These are phyloP conservation scores for Apiospora pterosperma DNA, from an alignment of 2,329 filamentous ascomycete genomes.

Conservation along the genomic window DNA sequence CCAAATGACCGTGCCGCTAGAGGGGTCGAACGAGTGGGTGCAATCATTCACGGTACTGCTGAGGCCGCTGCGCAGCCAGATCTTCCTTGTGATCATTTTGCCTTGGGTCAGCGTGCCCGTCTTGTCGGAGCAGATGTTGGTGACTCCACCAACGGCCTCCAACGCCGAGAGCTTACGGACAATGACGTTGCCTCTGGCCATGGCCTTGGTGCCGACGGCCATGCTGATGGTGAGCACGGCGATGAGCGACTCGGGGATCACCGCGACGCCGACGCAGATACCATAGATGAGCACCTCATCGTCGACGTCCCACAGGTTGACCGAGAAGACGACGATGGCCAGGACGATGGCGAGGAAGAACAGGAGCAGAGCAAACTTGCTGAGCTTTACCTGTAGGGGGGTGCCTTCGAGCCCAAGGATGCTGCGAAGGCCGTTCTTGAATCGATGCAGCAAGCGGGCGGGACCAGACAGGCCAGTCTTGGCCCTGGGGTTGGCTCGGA, in stretches of 20 bases:
- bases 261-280: constrained; percentile 47
- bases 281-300: constrained; percentile 56
- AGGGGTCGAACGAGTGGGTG: constrained; percentile 59
- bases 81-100: constrained; percentile 62
- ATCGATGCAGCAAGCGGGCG: constrained; percentile 40
- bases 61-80: constrained; percentile 56
- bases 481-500: constrained; percentile 56
- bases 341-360: constrained; percentile 68
- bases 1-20: constrained; percentile 49
- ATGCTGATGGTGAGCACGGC: constrained; percentile 64
- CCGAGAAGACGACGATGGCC: constrained; percentile 60
- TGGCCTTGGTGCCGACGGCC: constrained; percentile 51
- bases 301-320: constrained; percentile 48
- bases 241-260: constrained; percentile 55
- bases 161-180: constrained; percentile 60
- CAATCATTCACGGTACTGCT: constrained; percentile 51
- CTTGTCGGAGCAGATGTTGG: constrained; percentile 69
- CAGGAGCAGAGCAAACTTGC: constrained; percentile 78
- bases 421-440: constrained; percentile 38
- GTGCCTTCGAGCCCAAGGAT: constrained; percentile 71
- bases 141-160: constrained; percentile 67
- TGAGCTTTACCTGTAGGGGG: constrained; percentile 79
- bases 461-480: constrained; percentile 44
- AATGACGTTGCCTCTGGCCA: constrained; percentile 53
- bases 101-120: constrained; percentile 65